These are phyloP conservation scores for Exophiala sp. DNA, from an alignment of 2,329 filamentous ascomycete genomes.

Conservation along the genomic window DNA sequence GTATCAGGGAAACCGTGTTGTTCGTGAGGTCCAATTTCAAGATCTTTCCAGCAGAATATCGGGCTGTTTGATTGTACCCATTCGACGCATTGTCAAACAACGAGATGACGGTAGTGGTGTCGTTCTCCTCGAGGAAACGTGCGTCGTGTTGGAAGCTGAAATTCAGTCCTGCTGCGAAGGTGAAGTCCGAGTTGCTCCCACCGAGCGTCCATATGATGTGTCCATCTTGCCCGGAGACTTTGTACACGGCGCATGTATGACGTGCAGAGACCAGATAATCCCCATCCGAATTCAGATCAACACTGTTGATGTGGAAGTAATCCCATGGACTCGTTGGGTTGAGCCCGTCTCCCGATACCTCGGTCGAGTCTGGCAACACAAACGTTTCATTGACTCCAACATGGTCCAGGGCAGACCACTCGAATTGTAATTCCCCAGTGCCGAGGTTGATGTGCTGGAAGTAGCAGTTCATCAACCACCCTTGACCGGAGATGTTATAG, in stretches of 20 bases:
- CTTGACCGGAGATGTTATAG: slow-evolving; percentile 13
- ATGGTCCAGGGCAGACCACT: slow-evolving; percentile 58
- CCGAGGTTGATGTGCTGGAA: slow-evolving; percentile 54
- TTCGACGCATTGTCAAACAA: slow-evolving; percentile 44
- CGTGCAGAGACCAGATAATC: slow-evolving; percentile 43
- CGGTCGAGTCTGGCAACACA: slow-evolving; percentile 43
- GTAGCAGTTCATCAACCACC: slow-evolving; percentile 21
- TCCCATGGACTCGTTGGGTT: slow-evolving; percentile 45
- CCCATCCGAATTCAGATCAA: slow-evolving; percentile 40
- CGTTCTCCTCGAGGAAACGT: slow-evolving; percentile 38
- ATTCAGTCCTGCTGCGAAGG: slow-evolving; percentile 23
- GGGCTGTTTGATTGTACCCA: slow-evolving; percentile 38
- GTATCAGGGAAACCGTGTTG: slow-evolving; percentile 35
- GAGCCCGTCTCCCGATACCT: slow-evolving; percentile 48
- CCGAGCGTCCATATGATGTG: slow-evolving; percentile 39
- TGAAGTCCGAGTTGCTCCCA: slow-evolving; percentile 33
- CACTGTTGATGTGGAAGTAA: slow-evolving; percentile 44
- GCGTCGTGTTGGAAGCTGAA: slow-evolving; percentile 45
- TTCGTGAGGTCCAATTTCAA: slow-evolving; percentile 38
- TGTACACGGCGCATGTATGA: slow-evolving; percentile 41
- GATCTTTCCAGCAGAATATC: slow-evolving; percentile 39
- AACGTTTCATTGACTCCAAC: slow-evolving; percentile 47
- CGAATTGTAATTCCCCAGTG: slow-evolving; percentile 54
- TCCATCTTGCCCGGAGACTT: slow-evolving; percentile 39
- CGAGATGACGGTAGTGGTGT: slow-evolving; percentile 38